Conservation (phyloP, 1,284 basidiomycete genomes). For the Phlebopus sp. region DNA sequence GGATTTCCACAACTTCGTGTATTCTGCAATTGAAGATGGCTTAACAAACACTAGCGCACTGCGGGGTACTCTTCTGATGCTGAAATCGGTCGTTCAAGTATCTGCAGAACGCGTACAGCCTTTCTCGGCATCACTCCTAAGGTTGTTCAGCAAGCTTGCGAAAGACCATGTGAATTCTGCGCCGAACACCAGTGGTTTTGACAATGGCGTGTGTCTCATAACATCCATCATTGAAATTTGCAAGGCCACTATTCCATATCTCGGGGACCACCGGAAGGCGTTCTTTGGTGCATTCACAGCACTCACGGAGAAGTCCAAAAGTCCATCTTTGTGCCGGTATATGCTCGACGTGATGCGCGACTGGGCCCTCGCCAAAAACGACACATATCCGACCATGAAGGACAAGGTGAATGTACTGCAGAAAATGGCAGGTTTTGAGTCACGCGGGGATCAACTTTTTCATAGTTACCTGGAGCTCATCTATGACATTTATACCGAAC, state of each 20-base stretch:
- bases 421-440: constrained; percentile 91
- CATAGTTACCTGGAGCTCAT: constrained; percentile 88
- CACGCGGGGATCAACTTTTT: constrained; percentile 72
- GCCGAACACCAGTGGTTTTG: constrained; percentile 46
- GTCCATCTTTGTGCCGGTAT: constrained; percentile 76
- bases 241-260: constrained; percentile 58
- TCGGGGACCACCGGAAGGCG: constrained; percentile 71
- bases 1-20: constrained; percentile 79
- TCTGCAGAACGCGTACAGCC: constrained; percentile 84
- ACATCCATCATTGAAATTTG: constrained; percentile 72
- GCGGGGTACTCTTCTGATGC: constrained; percentile 81
- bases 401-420: constrained; percentile 91
- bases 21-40: constrained; percentile 78
- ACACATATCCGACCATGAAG: constrained; percentile 89
- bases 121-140: constrained; percentile 77
- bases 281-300: constrained; percentile 75
- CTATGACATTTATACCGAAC: constrained; percentile 92
- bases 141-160: constrained; percentile 81
- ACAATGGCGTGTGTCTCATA: constrained; percentile 60
- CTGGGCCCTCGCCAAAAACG: constrained; percentile 85
- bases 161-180: constrained; percentile 82
- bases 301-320: constrained; percentile 93
- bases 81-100: constrained; percentile 86
- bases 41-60: constrained; percentile 72
- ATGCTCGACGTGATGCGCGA: constrained; percentile 85